Percentiles rank a stretch among this genome's conserved stretches.
Conservation (phyloP, 805 yeast species). For the Barnettozyma californica region DNA sequence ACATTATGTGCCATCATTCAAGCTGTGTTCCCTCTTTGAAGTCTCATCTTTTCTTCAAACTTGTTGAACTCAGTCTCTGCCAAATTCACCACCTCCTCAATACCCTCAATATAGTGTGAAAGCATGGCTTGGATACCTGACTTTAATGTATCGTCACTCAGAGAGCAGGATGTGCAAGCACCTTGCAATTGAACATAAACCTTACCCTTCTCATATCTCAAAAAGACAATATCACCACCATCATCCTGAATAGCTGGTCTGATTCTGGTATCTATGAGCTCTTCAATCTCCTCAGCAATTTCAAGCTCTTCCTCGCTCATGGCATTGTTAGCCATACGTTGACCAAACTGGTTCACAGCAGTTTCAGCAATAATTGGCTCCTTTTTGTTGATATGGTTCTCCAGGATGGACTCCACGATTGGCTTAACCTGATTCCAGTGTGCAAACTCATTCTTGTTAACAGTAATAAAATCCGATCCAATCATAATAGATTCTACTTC, state of each 20-base stretch:
- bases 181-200: constrained; percentile 89
- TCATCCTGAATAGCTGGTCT: constrained; percentile 98
- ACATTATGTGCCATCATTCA: no score
- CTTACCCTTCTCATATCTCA: constrained; percentile 80
- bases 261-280: constrained; percentile 86
- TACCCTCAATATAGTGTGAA: constrained; percentile 95
- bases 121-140: constrained; percentile 97
- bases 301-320: constrained; percentile 65
- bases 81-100: constrained; percentile 57
- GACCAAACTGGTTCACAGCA: constrained; percentile 5
- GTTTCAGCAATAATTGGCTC: constrained; percentile 23
- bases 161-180: constrained; percentile 91
- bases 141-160: constrained; percentile 86
- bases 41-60: constrained; percentile 23
- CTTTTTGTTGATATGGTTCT: constrained; percentile 29
- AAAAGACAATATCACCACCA: constrained; percentile 93
- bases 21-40: constrained; percentile 16
- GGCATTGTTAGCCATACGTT: constrained; percentile 1
- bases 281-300: constrained; percentile 83
- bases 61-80: constrained; percentile 27
- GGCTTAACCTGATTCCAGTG: constrained; percentile 74
- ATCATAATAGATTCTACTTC: constrained; percentile 70
- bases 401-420: constrained; percentile 47
- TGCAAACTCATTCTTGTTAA: constrained; percentile 59
- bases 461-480: constrained; percentile 69